Base-by-base conservation (phyloP, 495 filamentous ascomycete genomes). In the Symbiotaphrina buchneri region DNA sequence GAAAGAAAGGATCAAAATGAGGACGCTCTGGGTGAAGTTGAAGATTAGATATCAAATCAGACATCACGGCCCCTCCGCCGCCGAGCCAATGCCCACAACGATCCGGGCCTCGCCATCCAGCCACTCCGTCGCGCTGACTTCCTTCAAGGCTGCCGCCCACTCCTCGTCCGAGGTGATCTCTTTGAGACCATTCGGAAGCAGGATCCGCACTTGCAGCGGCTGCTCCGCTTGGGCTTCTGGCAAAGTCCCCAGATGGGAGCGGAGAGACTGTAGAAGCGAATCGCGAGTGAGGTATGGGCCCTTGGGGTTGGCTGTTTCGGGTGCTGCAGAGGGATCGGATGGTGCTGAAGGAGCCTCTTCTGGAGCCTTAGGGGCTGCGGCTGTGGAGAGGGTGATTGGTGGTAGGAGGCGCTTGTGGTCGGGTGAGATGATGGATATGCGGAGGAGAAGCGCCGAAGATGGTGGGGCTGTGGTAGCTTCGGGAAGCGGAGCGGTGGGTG, bases 351-450 rank as follows among this genome's bases (percentile, higher is more conserved):
- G 5, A 19, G 7, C 11, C 2, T n/a, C 19, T 49, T 44, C 10
- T 49, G 48, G 19, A 53, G 17, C 1, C 35, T 45, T 7, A 48
- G 43, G 5, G 54, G 37, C 31, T 54, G 49, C 5, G 49, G 49
- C 18, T 47, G 52, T 17, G 52, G 46, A 44, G 2, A 61, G 30
- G 28, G 56, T 52, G 3, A 59, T 31, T 5, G 46, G 45, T 3
- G 54, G 52, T 3, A 55, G 38, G 15, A 55, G 43, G 5, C 58
- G 56, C 29, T 58, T 58, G 18, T 50, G 48, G 18, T 50, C 39
- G 11, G 54, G 47, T 5, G 61, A 19, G 20, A 62, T 44, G 32
- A 58, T 59, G 39, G 60, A 40, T 14, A 43, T 47, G 6, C 60
- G 41, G 16, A 41, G 48, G 13, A 50, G 47, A 19, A 48, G 5